Evolutionary conservation across 2,329 filamentous ascomycete genomes (phyloP), one percentile per base, ranked within the genome.

Genomic region (Zymoseptoria pseudotritici): DNA sequence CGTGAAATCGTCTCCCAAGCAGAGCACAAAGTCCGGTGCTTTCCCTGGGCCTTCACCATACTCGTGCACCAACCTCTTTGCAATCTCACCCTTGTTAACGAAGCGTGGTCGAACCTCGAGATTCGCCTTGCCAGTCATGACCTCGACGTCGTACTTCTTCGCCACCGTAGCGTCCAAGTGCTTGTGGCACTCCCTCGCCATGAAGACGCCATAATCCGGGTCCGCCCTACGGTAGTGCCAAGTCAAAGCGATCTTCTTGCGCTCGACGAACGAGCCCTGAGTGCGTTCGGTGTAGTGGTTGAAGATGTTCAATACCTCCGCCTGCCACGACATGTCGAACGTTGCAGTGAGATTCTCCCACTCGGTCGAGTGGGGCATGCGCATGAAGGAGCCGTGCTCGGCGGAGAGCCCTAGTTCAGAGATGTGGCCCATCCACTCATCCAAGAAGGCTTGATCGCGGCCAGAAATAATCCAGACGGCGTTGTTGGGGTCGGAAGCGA

Each of bases 381-480:
- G 86, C 76, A 97, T 91, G 74, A 97, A 99, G 71, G 91, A 96
- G 56, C 94, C 94, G 71, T 99, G 94, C 77, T 99, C 94, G 1
- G 94, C 94, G 68, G 91, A 96, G 71, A 99, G 88, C n/a, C 94
- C 94, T 11, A 99, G 80, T 71, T 89, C 86, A 1, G 85, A 74
- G 65, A 97, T 96, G 75, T 96, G 88, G n/a, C 93, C 94, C 73
- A 97, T 86, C 78, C 93, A 92, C 66, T 95, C 87, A 66, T 89
- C 86, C 61, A 99, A 77, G 76, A 99, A 99, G 7, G 88, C 87
- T 71, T 96, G 91, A 70, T 97, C 93, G 65, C 94, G 86, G 10
- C 94, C 94, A 57, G 90, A 96, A 70, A 99, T 97, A 72, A 99
- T 96, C 94, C 94, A 99, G n/a, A 99, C 91, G 1, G 86, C 83